A percentile compares a stretch with the other conserved stretches of the same genome.
Conservation (phyloP, 495 filamentous ascomycete genomes). For the Darksidea phi region DNA sequence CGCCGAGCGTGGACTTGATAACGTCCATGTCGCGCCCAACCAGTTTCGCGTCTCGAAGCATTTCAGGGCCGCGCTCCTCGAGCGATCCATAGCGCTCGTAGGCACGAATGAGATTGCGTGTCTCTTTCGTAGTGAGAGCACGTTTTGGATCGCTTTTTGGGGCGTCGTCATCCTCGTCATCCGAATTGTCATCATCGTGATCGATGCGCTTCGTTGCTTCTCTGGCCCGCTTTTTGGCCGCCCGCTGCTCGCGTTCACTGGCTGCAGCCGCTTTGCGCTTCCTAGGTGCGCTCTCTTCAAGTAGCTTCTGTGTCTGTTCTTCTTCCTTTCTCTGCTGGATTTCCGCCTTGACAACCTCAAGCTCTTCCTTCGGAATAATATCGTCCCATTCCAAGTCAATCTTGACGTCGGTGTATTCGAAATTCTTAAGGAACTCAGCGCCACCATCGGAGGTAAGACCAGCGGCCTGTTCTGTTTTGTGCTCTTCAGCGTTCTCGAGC, state of each 20-base stretch:
- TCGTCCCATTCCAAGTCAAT: conserved; percentile 94
- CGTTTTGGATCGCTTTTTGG: conserved; percentile 72
- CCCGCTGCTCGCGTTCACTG: conserved; percentile 75
- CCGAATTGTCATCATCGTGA: conserved; percentile 55
- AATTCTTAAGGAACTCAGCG: conserved; percentile 86
- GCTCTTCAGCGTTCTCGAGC: conserved; percentile 90
- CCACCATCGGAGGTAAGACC: conserved; percentile 88
- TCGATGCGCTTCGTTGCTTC: conserved; percentile 61
- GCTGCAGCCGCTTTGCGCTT: conserved; percentile 71
- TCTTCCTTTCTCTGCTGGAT: conserved; percentile 82
- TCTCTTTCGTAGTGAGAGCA: conserved; percentile 84
- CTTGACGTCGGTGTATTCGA: conserved; percentile 90
- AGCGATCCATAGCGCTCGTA: conserved; percentile 86
- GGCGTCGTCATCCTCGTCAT: conserved; percentile 51
- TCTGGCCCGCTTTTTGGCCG: conserved; percentile 87
- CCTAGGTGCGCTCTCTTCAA: conserved; percentile 82
- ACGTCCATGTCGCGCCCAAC: conserved; percentile 75
- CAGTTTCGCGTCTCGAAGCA: conserved; percentile 81
- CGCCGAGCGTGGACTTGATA: conserved; percentile 65
- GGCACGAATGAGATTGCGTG: conserved; percentile 80
- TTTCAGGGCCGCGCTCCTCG: conserved; percentile 78
- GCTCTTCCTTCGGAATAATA: conserved; percentile 91
- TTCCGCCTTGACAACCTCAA: conserved; percentile 82
- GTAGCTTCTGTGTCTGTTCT: conserved; percentile 73
- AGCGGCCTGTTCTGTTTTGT: conserved; percentile 86